Percentiles rank a stretch among this genome's conserved stretches.
These are phyloP conservation scores for Penicillium robsamsonii DNA, from an alignment of 495 filamentous ascomycete genomes.

Conservation along the genomic window DNA sequence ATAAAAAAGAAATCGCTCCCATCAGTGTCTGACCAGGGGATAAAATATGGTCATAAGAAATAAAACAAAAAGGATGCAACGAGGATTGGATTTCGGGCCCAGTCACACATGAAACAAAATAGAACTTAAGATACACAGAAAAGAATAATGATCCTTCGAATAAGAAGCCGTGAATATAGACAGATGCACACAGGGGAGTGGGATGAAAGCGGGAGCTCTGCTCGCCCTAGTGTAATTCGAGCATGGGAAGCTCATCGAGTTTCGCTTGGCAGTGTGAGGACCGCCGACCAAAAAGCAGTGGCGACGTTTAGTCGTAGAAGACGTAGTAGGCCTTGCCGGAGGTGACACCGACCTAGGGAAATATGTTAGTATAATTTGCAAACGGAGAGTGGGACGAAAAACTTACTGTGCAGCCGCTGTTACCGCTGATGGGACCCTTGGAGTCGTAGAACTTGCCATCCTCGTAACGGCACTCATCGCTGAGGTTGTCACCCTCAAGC, in stretches of 20 bases:
- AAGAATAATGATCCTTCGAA: conserved; percentile 28
- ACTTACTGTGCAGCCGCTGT: conserved; percentile 67
- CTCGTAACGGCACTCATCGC: conserved; percentile 67
- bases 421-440: conserved; percentile 38
- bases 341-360: conserved; percentile 40
- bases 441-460: conserved; percentile 54
- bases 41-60: conserved; percentile 6
- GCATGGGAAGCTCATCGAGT: conserved; percentile 14
- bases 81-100: conserved; percentile 29
- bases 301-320: conserved; percentile 34
- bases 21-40: conserved; percentile 9
- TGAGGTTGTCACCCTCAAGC: conserved; percentile 63
- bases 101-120: conserved; percentile 34
- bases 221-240: conserved; percentile 11
- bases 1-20: conserved; percentile 12
- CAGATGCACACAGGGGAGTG: conserved; percentile 21
- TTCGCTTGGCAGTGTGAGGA: conserved; percentile 7
- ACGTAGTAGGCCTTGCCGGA: conserved; percentile 49
- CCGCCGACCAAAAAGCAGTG: conserved; percentile 3
- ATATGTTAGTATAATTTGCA: conserved; percentile 11
- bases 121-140: conserved; percentile 48
- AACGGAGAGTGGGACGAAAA: neutral
- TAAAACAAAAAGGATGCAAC: conserved; percentile 30
- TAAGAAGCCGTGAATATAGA: conserved; percentile 32
- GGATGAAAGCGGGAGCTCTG: conserved; percentile 20